Evolutionary conservation across 2,329 filamentous ascomycete species (phyloP).

Genomic region (Trichoderma citrinoviride): DNA sequence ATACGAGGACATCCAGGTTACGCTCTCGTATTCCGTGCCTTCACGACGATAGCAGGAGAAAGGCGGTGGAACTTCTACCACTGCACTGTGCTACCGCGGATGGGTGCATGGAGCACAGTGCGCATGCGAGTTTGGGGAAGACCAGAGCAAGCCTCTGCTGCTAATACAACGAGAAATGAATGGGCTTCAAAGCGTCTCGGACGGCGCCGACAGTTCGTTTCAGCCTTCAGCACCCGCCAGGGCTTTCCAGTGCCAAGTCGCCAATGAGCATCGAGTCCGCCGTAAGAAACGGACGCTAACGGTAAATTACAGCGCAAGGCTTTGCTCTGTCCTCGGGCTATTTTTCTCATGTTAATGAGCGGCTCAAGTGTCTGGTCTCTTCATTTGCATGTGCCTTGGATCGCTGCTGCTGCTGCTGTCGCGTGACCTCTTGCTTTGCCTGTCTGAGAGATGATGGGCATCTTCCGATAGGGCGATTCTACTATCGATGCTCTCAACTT

Average conservation of each 20-base stretch:
- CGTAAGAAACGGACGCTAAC: constrained; percentile 20
- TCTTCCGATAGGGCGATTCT: neutral
- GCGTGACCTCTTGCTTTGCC: neutral
- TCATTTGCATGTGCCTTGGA: neutral
- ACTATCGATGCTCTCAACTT: neutral
- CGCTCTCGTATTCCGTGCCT: neutral
- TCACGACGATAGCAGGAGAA: neutral
- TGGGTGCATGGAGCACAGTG: neutral
- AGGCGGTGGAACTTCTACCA: neutral
- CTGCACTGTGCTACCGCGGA: neutral
- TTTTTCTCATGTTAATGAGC: neutral
- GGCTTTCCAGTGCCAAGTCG: neutral
- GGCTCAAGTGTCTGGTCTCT: neutral
- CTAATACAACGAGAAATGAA: too few relatives aligned
- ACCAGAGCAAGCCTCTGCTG: neutral
- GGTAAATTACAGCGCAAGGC: constrained; percentile 16
- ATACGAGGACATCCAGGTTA: neutral
- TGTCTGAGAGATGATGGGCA: neutral
- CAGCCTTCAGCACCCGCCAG: neutral
- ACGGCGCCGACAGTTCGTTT: constrained; percentile 14
- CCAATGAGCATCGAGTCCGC: constrained; percentile 3
- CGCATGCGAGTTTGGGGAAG: too few relatives aligned
- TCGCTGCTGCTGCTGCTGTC: neutral
- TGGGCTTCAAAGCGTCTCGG: neutral
- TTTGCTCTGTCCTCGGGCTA: neutral